Conservation (phyloP, 306 rosid species). For the Citrullus amarus region DNA sequence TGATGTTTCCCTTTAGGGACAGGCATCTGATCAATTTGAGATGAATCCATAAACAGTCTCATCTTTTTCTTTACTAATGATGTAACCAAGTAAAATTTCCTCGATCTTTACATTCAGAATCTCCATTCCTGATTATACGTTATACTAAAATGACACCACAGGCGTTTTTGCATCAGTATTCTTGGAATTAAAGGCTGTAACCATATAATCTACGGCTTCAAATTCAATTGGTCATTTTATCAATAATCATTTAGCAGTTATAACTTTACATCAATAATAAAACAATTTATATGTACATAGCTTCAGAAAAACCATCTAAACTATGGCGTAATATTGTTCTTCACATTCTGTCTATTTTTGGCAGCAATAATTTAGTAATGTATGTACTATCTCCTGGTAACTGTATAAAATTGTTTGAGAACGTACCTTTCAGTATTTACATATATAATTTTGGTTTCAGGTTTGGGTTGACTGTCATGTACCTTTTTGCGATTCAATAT, state of each 20-base stretch:
- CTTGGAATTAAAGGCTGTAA: not conserved
- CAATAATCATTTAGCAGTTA: not conserved
- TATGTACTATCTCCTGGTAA: not conserved
- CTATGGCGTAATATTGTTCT: not conserved
- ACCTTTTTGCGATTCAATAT: constrained; percentile 72
- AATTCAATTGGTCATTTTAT: not conserved
- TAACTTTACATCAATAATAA: not conserved
- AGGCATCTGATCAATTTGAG: not conserved
- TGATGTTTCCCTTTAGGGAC: not conserved
- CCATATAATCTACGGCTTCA: not conserved
- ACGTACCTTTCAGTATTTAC: not conserved
- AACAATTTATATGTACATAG: not conserved
- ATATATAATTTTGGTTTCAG: constrained; percentile 26
- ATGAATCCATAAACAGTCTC: not conserved
- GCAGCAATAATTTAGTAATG: not conserved
- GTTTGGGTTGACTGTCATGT: constrained; percentile 75
- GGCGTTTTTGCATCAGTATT: not conserved
- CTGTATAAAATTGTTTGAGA: not conserved
- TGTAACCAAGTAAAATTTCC: not conserved
- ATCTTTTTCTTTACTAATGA: not conserved
- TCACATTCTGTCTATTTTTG: not conserved
- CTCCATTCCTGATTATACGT: not conserved
- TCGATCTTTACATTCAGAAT: not conserved
- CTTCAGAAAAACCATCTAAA: not conserved
- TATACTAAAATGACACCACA: not conserved